Base-by-base conservation (phyloP, 1,284 basidiomycete species). In the Porodaedalea pini region DNA sequence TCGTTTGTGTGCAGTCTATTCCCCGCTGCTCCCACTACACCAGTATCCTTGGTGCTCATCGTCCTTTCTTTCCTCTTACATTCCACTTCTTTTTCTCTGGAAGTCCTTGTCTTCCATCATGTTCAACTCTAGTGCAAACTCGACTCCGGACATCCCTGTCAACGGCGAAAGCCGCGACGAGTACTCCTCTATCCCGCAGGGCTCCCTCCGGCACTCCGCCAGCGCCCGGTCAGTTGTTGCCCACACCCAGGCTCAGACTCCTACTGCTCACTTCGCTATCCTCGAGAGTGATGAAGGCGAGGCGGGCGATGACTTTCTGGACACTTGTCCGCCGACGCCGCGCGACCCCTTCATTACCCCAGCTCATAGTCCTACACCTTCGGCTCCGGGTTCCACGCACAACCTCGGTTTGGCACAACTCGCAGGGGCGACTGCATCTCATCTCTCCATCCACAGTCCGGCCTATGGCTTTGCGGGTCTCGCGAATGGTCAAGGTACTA, bases 381-480 rank as follows among this genome's bases (percentile, higher is more conserved):
- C 62, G n/a, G 52, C 62, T 15, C 65, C 61, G 48, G 64, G 64
- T 27, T 61, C 66, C 11, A 66, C 44, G 47, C 65, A 62, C 39
- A 56, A 62, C 58, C 67, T 61, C 15, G 64, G 64, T 40, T 64
- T 65, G 50, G 64, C 61, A 62, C 66, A 19, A 15, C 49, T 60
- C n/a, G 58, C 54, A 23, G 58, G 58, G 8, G 49, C 41, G 25
- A 60, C 58, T 5, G 50, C 54, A 4, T 60, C 58, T 2, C 48
- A 50, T 5, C 49, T 60, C 11, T 60, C 58, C 25, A 56, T 60
- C 27, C 58, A 51, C 27, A 56, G 54, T 44, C 44, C 48, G 32
- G 39, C 21, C 11, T 60, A 56, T 27, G 51, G 44, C 37, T 60
- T 60, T 25, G 48, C 45, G 37, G 48, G 31, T 1, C 54, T 60